Base-by-base conservation (phyloP, 2,329 filamentous ascomycete genomes). In the Pezizomycotina sp. region DNA sequence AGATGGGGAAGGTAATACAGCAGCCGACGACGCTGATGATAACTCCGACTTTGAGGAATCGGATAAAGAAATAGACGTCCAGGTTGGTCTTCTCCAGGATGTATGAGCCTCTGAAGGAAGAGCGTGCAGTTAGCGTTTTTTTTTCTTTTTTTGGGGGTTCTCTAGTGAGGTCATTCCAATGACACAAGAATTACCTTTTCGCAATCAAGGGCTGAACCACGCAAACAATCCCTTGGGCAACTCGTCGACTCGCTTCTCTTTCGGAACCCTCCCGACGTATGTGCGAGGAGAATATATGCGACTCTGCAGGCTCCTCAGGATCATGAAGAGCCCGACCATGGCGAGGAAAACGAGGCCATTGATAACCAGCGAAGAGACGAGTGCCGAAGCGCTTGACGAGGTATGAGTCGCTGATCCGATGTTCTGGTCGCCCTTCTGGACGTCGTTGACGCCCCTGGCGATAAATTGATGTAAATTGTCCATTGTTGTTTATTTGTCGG, bases 51-150 rank as follows among this genome's bases (percentile, higher is more conserved):
- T 83, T 81, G 46, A 95, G 61, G 53, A 86, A 92, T 22, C 86
- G 81, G 18, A 95, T 65, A 56, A 91, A 82, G 33, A 95, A 72
- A 57, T 86, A 95, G 20, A 78, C 79, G 55, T 98, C 86, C 45
- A 98, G 69, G 1, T 83, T 91, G 55, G 86, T 81, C 60, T 92
- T 82, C 52, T 89, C 80, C 14, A 95, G 69, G 16, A 84, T 71
- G 52, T 80, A 82, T 25, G 74, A 73, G 55, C 95, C 84, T 3
- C 50, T 52, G 34, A 14, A 18, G 68, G 63, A 13, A 73, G 50
- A 70, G 68, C 1, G 63, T 57, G 16, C 55, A 53, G 23, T 64
- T 45, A 62, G 31, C 12, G 62, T 66, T 36, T 48, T 52, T 42
- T 56, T 47, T 10, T 57, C 16, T 37, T 53, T 52, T 47, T 52